A percentile compares a stretch with the other conserved stretches of the same genome.
These are phyloP conservation scores for Perkinsus chesapeaki DNA, from an alignment of 169 alveolate species.

Conservation along the genomic window DNA sequence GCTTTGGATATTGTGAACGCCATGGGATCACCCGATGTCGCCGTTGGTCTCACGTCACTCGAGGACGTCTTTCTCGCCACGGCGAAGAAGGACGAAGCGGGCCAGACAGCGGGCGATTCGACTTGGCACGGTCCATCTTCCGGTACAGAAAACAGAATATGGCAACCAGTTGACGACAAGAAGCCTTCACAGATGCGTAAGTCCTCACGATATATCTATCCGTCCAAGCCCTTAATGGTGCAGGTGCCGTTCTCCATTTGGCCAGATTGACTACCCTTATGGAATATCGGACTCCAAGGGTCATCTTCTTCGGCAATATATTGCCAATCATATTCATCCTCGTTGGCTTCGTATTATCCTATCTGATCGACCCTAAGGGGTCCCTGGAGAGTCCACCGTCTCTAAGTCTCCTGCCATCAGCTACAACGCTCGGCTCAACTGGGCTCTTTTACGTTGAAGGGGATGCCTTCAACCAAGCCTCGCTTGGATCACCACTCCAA, in stretches of 20 bases:
- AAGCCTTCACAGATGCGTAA: neutral
- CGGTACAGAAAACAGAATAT: neutral
- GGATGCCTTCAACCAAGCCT: neutral
- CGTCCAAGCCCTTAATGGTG: neutral
- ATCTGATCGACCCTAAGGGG: neutral
- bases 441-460: neutral
- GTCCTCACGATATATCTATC: neutral
- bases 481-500: neutral
- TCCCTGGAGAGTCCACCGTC: neutral
- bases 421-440: neutral
- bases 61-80: constrained; percentile 77
- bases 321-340: neutral
- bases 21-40: neutral
- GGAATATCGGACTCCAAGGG: neutral
- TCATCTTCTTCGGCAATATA: neutral
- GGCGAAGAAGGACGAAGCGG: neutral
- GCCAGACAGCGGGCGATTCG: neutral
- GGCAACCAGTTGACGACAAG: neutral
- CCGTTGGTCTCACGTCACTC: constrained; percentile 56
- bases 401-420: neutral
- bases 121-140: neutral
- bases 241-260: neutral
- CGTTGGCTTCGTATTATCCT: neutral
- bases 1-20: neutral
- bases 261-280: neutral